These are phyloP conservation scores for Orychophragmus violaceus DNA, from an alignment of 345 rosid species.

Conservation along the genomic window DNA sequence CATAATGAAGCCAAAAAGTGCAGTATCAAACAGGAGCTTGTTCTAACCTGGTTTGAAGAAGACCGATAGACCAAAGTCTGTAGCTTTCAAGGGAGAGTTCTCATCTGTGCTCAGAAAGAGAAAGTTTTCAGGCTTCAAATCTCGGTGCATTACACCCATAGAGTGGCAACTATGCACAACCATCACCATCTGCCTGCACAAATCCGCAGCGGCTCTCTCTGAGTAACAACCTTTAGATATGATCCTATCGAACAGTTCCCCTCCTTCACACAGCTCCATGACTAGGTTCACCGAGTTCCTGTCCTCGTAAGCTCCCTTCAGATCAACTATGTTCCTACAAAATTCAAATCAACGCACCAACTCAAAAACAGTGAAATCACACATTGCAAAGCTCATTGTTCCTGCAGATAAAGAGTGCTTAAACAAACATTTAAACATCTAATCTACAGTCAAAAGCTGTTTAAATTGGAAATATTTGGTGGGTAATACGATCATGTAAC, in stretches of 20 bases:
- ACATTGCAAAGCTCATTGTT: neutral
- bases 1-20: neutral
- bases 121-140: slow-evolving; percentile 94
- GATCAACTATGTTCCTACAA: slow-evolving; percentile 81
- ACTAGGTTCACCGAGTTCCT: slow-evolving; percentile 67
- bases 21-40: neutral
- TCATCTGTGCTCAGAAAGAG: slow-evolving; percentile 59
- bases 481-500: no score
- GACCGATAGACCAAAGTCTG: slow-evolving; percentile 91
- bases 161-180: slow-evolving; percentile 91
- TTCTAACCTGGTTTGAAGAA: slow-evolving; percentile 69
- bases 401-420: no score
- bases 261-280: slow-evolving; percentile 94
- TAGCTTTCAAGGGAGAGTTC: slow-evolving; percentile 88
- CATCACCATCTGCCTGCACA: slow-evolving; percentile 82
- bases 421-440: no score
- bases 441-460: no score
- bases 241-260: slow-evolving; percentile 93
- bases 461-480: no score
- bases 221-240: slow-evolving; percentile 88
- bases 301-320: slow-evolving; percentile 89
- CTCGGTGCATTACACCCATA: slow-evolving; percentile 96
- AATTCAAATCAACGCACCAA: neutral
- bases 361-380: neutral
- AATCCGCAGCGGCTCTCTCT: slow-evolving; percentile 80